Conservation (phyloP, 352 stramenopile genomes). For the Pythium sp. region DNA sequence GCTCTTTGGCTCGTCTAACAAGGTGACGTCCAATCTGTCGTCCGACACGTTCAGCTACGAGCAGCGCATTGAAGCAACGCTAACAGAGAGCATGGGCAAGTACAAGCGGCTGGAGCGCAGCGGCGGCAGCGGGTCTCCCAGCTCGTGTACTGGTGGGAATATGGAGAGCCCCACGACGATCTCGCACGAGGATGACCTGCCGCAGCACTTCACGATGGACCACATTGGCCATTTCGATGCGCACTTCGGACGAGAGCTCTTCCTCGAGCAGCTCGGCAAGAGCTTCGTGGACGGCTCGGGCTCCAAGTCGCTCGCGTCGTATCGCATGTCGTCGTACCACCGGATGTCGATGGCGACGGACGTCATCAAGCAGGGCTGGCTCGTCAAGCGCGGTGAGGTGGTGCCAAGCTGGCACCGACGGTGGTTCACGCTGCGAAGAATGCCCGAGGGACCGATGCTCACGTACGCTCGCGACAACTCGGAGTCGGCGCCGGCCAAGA, state of each 20-base stretch:
- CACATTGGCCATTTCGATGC: conserved; percentile 64
- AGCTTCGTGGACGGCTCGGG: conserved; percentile 60
- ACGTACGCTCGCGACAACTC: conserved; percentile 76
- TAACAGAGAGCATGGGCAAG: conserved; percentile 51
- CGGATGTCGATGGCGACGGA: conserved; percentile 40
- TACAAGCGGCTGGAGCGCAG: conserved; percentile 24
- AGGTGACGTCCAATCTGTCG: not conserved
- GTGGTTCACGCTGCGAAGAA: conserved; percentile 76
- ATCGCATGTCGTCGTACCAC: conserved; percentile 64
- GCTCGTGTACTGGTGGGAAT: not conserved
- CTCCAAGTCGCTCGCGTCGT: conserved; percentile 60
- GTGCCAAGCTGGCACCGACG: conserved; percentile 78
- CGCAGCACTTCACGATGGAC: conserved; percentile 56
- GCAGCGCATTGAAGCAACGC: conserved; percentile 61
- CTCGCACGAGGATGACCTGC: conserved; percentile 22
- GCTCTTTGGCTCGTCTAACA: conserved; percentile 12
- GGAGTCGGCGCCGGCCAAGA: conserved; percentile 46
- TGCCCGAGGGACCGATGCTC: conserved; percentile 72
- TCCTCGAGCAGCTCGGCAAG: conserved; percentile 61
- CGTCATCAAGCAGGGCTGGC: conserved; percentile 69
- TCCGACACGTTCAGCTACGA: conserved; percentile 33
- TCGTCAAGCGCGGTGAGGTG: conserved; percentile 75
- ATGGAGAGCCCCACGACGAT: conserved; percentile 20
- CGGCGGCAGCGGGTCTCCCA: conserved; percentile 8
- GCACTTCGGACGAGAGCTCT: conserved; percentile 67